Evolutionary conservation across 164 flowering plant species (phyloP), one percentile per base, ranked within the genome.

Genomic region (Protea cynaroides): DNA sequence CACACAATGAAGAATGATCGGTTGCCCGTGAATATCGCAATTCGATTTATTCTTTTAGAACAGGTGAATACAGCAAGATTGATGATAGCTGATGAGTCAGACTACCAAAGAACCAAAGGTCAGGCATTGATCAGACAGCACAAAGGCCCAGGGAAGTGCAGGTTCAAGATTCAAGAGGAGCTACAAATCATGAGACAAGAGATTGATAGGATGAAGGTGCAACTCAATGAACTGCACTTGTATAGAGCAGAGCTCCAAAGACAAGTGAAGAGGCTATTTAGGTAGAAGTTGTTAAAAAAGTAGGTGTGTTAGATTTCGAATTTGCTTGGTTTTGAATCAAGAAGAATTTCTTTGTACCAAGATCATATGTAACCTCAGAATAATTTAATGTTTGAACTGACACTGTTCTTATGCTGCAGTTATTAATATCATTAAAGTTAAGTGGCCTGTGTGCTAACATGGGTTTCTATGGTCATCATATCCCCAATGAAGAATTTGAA

Each of bases 1-100:
- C 84, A 82, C 24, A 76, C 61, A 0, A 74, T 70, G 75, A 75
- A 68, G 58, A 79, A 80, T 46, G 69, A 74, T 25, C 55, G 80
- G 24, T 56, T 83, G 67, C 86, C 86, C 0, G 0, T 67, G 59
- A 61, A 65, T 38, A 25, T 69, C 0, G 63, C 25, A 0, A 63
- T 73, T 36, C 56, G 54, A 38, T 69, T 77, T 17, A 63, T 78
- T 22, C 80, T 80, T 58, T 66, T 71, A 12, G 82, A 81, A 29
- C 83, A 80, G 71, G 75, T 81, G 17, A 70, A 67, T 34, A 68
- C 69, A 78, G 62, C 65, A 8, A 75, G 62, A 58, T 69, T 69
- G 12, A 67, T 77, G 61, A 57, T 77, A 34, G 59, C 69, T 8
- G 10, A 19, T 2, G 78, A 67, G 13, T 66, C 73, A n/a, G 58